Percentiles rank a stretch among this genome's conserved stretches.
Evolutionary conservation across 2,329 filamentous ascomycete species (phyloP).

Genomic region (Lasiodiplodia sp.): DNA sequence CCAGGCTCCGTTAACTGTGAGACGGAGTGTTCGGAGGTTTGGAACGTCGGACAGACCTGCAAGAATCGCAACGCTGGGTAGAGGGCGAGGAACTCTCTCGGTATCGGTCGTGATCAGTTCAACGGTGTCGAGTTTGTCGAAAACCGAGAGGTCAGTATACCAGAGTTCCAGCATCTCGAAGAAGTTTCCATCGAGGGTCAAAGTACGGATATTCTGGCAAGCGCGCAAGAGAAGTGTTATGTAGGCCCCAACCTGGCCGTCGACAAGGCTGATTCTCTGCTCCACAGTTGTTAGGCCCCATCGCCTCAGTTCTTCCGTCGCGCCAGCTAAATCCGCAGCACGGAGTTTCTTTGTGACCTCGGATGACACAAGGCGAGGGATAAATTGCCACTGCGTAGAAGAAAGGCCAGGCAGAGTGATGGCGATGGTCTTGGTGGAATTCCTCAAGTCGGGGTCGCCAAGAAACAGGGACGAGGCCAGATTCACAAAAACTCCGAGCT

Average conservation of each 20-base stretch:
- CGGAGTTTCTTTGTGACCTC: neutral
- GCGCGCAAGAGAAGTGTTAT: neutral
- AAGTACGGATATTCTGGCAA: neutral
- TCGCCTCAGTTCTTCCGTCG: neutral
- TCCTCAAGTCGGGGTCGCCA: neutral
- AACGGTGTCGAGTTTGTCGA: neutral
- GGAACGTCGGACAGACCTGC: neutral
- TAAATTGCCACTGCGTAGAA: neutral
- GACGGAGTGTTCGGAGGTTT: neutral
- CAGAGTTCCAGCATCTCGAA: neutral
- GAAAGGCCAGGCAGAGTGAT: neutral
- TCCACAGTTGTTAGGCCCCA: neutral
- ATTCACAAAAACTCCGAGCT: neutral
- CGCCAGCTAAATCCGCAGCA: neutral
- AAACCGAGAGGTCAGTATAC: neutral
- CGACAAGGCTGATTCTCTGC: neutral
- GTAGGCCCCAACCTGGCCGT: neutral
- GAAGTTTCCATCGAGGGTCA: neutral
- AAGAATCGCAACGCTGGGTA: neutral
- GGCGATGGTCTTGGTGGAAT: neutral
- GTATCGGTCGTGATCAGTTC: neutral
- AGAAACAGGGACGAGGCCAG: neutral
- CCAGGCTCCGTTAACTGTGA: neutral
- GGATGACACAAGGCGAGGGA: neutral
- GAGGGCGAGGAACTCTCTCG: neutral